Evolutionary conservation across 495 filamentous ascomycete species (phyloP).

Genomic region (Penicillium malachiteum): DNA sequence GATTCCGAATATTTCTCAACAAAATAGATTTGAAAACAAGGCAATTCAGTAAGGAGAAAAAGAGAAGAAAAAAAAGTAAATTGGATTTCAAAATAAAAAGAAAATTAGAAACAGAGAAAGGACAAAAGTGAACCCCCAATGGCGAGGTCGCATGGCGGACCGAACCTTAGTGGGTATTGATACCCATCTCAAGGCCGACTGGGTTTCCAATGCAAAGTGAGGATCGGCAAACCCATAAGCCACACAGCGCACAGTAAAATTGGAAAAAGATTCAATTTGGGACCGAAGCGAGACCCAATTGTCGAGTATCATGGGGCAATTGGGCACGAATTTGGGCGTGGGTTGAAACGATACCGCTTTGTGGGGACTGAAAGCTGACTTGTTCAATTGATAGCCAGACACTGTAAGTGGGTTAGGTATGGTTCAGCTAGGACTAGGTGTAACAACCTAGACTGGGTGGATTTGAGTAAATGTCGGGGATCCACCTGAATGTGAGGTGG

Average conservation of each 20-base stretch:
- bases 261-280: constrained; percentile 25
- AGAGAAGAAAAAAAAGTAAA: constrained; percentile 1
- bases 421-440: neutral
- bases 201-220: constrained; percentile 7
- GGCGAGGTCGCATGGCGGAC: constrained; percentile 17
- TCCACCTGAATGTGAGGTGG: neutral
- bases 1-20: neutral
- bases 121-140: constrained; percentile 9
- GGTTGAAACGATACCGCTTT: constrained; percentile 9
- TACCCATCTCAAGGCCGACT: constrained; percentile 30
- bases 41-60: constrained; percentile 3
- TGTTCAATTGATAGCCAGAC: constrained; percentile 37
- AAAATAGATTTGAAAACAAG: neutral
- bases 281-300: constrained; percentile 32
- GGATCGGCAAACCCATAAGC: constrained; percentile 25
- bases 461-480: neutral
- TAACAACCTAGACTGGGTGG: neutral
- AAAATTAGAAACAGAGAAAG: constrained; percentile 6
- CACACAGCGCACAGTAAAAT: constrained; percentile 11
- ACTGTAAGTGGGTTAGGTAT: constrained; percentile 8
- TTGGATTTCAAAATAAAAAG: neutral
- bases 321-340: constrained; percentile 46
- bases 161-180: constrained; percentile 29
- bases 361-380: constrained; percentile 34
- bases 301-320: constrained; percentile 29